Evolutionary conservation across 2,329 filamentous ascomycete species (phyloP), one percentile per base, ranked within the genome.

Genomic region (Fusarium dlaminii): DNA sequence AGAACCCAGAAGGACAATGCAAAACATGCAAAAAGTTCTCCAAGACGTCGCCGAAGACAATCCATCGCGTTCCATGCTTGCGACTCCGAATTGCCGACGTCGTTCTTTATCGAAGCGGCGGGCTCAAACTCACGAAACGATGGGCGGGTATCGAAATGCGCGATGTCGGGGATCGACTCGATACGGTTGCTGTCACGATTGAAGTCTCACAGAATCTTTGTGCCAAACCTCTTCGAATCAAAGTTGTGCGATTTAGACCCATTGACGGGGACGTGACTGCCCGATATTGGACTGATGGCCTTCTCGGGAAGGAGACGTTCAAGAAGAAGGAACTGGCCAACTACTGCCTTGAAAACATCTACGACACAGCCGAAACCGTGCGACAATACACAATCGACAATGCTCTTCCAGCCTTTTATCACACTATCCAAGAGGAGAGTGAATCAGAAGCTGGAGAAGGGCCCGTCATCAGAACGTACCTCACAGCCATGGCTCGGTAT

Each of bases 51-150:
- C 84, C 83, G 43, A 88, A 86, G 70, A 84, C 85, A 5, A 83
- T 88, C 10, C 86, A 88, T 61, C 79, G 80, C 30, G 75, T 85
- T 9, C 81, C 82, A 0, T 89, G 87, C 63, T 75, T 82, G 20
- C 83, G 87, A 18, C 82, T 80, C 70, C 86, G 84, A 69, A 78
- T 88, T 17, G 82, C 80, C 30, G 82, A 85, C 14, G 79, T 84
- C 22, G 72, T 79, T 2, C 75, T 86, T 8, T 85, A 82, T 67
- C 86, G 87, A n/a, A 75, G 77, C 3, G 83, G 84, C 9, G 85
- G 85, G 3, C 80, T 87, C 20, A 74, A 79, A 5, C 79, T 88
- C 32, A 89, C 87, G 0, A 67, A 74, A 7, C 81, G 86, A 29
- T 87, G 85, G 84, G 52, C 72, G 3, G 83, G 83, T 11, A 82